Base-by-base conservation (phyloP, 768 basidiomycete genomes). In the Strobilomyces echinocephalus region DNA sequence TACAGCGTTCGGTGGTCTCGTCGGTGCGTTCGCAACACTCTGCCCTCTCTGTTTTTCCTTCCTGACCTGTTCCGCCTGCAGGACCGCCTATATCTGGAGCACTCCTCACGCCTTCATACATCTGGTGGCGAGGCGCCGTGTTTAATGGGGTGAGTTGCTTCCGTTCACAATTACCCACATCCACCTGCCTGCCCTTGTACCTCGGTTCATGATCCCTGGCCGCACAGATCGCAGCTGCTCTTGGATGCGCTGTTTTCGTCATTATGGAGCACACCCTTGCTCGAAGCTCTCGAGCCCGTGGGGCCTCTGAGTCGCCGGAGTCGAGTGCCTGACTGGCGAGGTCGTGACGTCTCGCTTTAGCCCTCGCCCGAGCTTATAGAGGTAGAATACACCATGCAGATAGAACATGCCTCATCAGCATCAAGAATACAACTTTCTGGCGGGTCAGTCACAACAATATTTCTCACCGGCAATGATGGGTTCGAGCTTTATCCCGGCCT, bases 51-150 rank as follows among this genome's bases (percentile, higher is more conserved):
- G n/a, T 39, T 4, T n/a, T n/a, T 18, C 16, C n/a, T 39, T 39
- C 8, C 36, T 40, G 20, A 39, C 35, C n/a, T 2, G 18, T 3
- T 5, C 4, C 3, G 1, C 6, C 5, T 1, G 2, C 21, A 60
- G 81, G 82, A 10, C 78, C 80, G 0, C 83, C 84, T 1, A 77
- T 84, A 52, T 76, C 76, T 33, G 84, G 84, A 0, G 77, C 80
- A 5, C 66, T 85, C 26, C 74, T 85, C 8, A 76, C 80, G 0
- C 56, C 71, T 8, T 63, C 72, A 0, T 83, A 77, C 53, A 60
- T 77, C 6, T 85, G 84, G 84, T 83, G 80, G 79, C 72, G 78
- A 33, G 79, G 80, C 1, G 76, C 76, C 11, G 50, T 83, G 8
- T 85, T 83, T 59, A 72, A 77, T 28, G 82, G 80, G 52, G 69